Percentiles rank a stretch among this genome's conserved stretches.
These are phyloP conservation scores for Podila clonocystis DNA, from an alignment of 192 early-diverging fungal genomes.

Conservation along the genomic window DNA sequence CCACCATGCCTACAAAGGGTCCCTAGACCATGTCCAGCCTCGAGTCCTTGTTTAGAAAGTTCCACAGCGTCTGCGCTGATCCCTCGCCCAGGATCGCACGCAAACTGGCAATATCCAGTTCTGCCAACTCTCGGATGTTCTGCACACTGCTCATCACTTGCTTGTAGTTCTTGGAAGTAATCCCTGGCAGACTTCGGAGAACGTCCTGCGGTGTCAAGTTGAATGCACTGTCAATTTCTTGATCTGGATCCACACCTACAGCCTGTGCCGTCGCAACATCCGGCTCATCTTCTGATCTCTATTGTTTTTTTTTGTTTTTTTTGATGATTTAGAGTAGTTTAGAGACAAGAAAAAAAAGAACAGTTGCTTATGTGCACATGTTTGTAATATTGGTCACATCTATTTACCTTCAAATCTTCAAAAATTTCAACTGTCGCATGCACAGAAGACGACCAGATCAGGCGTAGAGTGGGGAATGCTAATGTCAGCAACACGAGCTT, in stretches of 20 bases:
- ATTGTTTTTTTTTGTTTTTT: neutral
- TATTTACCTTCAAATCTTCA: constrained; percentile 83
- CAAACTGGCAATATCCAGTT: constrained; percentile 57
- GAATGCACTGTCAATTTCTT: constrained; percentile 72
- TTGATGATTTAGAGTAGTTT: no score
- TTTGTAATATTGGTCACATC: no score
- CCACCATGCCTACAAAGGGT: no score
- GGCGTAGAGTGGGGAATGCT: constrained; percentile 83
- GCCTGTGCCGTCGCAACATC: constrained; percentile 71
- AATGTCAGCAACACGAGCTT: constrained; percentile 81
- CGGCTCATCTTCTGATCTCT: constrained; percentile 84
- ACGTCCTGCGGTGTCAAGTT: constrained; percentile 80
- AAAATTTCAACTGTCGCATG: constrained; percentile 90
- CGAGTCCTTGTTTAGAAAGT: constrained; percentile 69
- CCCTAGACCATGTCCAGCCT: constrained; percentile 17
- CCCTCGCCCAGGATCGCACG: constrained; percentile 69
- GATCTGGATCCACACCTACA: constrained; percentile 72
- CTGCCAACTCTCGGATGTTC: constrained; percentile 71
- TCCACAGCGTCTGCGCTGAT: constrained; percentile 64
- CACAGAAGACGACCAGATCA: constrained; percentile 90
- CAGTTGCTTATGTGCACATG: no score
- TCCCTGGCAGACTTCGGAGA: constrained; percentile 86
- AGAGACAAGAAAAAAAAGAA: constrained; percentile 8
- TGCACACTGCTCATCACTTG: constrained; percentile 72
- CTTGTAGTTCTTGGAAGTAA: constrained; percentile 84